Evolutionary conservation across 129 eudicot species (phyloP), one percentile per base, ranked within the genome.

Genomic region (Escallonia rubra): DNA sequence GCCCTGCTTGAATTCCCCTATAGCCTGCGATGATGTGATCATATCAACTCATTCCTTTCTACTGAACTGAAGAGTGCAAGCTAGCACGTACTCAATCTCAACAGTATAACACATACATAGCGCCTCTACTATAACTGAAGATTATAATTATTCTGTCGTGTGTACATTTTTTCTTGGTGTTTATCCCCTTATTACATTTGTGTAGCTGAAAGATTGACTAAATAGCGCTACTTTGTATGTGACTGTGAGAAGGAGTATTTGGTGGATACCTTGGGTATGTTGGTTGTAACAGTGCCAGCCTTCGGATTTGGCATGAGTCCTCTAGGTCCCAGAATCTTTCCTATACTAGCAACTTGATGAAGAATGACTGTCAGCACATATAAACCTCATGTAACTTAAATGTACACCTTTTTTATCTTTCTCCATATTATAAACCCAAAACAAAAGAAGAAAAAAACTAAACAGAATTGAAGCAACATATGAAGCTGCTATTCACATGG

Each of bases 291-390:
- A 12, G 98, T 92, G 48, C 98, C 98, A 48, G 98, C 98, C 76
- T 92, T 92, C 3, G 98, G 98, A 74, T 84, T 92, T 14, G 98
- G 98, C 98, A 92, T 92, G 42, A 92, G 96, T 66, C 98, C 98
- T 79, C 98, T 76, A 16, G 98, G 98, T 70, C 98, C 98, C 59
- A 92, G 74, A 65, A 92, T 76, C 74, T 81, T 92, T 67, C 98
- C 98, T 3, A 92, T 76, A 70, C 82, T 71, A 16, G 98, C 98
- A 81, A 86, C 95, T 96, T 92, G 86, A 78, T 65, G 40, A 61
- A 65, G 44, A 51, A 10, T 55, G 0, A 43, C 9, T 8, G 43
- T 46, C 41, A 48, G 42, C 58, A 68, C 57, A 45, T 65, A 13
- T 14, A 66, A 23, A 23, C 34, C 34, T 23, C 34, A 23, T 23